Percentiles rank a stretch among this genome's conserved stretches.
These are phyloP conservation scores for Panellus pusillus DNA, from an alignment of 768 basidiomycete species.

Conservation along the genomic window DNA sequence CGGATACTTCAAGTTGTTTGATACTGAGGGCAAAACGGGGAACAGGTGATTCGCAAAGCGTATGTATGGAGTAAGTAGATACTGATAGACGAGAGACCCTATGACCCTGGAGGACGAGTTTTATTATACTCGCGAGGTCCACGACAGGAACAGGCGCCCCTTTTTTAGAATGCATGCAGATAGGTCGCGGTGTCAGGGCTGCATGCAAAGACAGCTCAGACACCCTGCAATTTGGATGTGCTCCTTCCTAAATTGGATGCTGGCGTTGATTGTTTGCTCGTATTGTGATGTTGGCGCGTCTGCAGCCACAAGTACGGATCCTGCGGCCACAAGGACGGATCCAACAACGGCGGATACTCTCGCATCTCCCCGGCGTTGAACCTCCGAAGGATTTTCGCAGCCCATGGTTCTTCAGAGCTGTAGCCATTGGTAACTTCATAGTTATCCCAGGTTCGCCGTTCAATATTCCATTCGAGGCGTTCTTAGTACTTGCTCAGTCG, in stretches of 20 bases:
- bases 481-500: conserved; percentile 9
- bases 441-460: conserved; percentile 14
- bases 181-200: too few relatives aligned
- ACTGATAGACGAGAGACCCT: too few relatives aligned
- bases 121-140: too few relatives aligned
- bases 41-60: not conserved
- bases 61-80: not conserved
- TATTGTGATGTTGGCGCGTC: conserved; percentile 12
- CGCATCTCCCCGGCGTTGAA: not conserved
- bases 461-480: not conserved
- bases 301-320: conserved; percentile 7
- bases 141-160: too few relatives aligned
- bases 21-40: conserved; percentile 18
- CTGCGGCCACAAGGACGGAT: conserved; percentile 4
- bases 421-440: conserved; percentile 19
- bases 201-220: too few relatives aligned
- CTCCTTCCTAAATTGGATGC: conserved; percentile 1
- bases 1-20: conserved; percentile 31
- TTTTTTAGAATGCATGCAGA: too few relatives aligned
- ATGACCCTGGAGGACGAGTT: too few relatives aligned
- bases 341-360: not conserved
- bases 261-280: not conserved
- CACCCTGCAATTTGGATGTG: too few relatives aligned
- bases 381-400: conserved; percentile 12
- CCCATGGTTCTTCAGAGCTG: conserved; percentile 19